Evolutionary conservation across 192 early-diverging fungal genomes (phyloP).

Genomic region (Obelidium mucronatum): DNA sequence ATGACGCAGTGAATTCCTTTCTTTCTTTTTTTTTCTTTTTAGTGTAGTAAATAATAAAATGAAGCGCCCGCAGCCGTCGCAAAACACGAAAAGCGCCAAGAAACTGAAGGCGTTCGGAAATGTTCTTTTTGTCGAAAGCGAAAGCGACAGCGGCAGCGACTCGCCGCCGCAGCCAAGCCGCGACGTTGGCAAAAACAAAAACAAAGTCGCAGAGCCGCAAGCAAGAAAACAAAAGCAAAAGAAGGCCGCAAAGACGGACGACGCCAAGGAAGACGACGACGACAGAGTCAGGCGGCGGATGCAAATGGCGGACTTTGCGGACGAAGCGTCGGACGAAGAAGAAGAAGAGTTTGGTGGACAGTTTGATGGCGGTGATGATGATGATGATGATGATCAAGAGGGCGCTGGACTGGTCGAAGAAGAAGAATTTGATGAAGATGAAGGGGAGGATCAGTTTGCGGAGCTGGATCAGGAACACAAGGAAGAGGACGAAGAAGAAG

Average conservation of each 20-base stretch:
- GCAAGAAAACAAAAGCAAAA: not conserved
- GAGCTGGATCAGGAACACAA: not conserved
- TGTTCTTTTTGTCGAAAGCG: too few relatives aligned
- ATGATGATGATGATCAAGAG: not conserved
- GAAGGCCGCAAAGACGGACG: not conserved
- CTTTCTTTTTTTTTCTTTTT: too few relatives aligned
- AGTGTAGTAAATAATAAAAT: too few relatives aligned
- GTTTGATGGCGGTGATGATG: not conserved
- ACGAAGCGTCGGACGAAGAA: constrained; percentile 5
- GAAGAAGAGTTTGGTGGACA: not conserved
- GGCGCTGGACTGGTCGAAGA: too few relatives aligned
- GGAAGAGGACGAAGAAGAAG: not conserved
- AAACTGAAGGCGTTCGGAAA: too few relatives aligned
- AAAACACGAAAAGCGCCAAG: too few relatives aligned
- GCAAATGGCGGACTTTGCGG: constrained; percentile 18
- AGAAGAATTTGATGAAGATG: not conserved
- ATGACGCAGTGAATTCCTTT: too few relatives aligned
- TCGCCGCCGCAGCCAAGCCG: not conserved
- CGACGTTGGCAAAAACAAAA: not conserved
- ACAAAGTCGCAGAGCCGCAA: not conserved
- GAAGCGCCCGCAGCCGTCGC: too few relatives aligned
- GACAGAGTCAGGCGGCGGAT: not conserved
- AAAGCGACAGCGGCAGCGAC: not conserved
- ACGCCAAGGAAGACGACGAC: constrained; percentile 15
- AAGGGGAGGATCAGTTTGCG: not conserved